Evolutionary conservation across 164 flowering plant genomes (phyloP).

Genomic region (Tetrastigma voinierianum): DNA sequence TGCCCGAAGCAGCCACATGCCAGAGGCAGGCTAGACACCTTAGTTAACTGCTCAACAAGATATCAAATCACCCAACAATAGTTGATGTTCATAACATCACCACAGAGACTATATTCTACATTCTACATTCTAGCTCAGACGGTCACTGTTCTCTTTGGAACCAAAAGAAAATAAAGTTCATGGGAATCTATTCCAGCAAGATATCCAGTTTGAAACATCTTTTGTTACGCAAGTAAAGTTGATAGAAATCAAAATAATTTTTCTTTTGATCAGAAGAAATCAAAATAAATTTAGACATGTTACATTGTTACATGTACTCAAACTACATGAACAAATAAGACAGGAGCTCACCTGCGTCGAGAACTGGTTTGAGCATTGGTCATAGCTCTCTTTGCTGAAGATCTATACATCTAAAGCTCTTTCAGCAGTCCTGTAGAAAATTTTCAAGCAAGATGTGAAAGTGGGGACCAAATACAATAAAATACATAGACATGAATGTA

Average conservation of each 20-base stretch:
- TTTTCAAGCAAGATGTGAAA: background rate
- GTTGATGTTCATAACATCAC: background rate
- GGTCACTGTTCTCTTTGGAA: background rate
- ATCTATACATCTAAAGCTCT: constrained; percentile 58
- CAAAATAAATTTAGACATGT: background rate
- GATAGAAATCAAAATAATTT: no score
- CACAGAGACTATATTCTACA: background rate
- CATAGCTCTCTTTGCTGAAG: constrained; percentile 59
- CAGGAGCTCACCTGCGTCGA: constrained; percentile 37
- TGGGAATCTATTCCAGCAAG: background rate
- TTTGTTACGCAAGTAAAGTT: background rate
- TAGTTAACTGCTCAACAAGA: no score
- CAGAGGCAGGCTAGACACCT: no score
- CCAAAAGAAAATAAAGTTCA: background rate
- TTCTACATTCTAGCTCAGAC: no score
- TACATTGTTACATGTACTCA: background rate
- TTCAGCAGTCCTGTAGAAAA: constrained; percentile 63
- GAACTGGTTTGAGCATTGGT: constrained; percentile 27
- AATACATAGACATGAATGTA: background rate
- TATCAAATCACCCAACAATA: no score
- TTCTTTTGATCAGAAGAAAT: no score
- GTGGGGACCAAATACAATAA: background rate
- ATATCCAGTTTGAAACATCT: background rate
- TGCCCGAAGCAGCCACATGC: no score
- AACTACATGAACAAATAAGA: constrained; percentile 1